Percentiles rank a stretch among this genome's conserved stretches.
Evolutionary conservation across 805 yeast species (phyloP).

Genomic region (Candida boleticola): DNA sequence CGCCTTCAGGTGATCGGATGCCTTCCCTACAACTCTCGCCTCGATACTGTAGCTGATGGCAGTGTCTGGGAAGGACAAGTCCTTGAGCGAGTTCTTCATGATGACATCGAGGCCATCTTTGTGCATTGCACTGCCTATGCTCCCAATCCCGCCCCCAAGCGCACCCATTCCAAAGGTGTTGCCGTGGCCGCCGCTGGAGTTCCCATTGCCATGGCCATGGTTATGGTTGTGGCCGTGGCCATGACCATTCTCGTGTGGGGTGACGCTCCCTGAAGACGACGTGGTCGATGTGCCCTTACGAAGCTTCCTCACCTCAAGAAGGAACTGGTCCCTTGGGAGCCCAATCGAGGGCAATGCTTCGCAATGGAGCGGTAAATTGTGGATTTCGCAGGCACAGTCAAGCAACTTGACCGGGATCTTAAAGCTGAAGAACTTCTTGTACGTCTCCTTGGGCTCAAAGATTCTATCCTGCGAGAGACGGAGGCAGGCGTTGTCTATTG

Average conservation of each 20-base stretch:
- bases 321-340: slow-evolving; percentile 22
- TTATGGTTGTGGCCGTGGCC: background rate
- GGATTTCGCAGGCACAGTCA: slow-evolving; percentile 28
- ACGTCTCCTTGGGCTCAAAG: slow-evolving; percentile 20
- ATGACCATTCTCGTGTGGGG: background rate
- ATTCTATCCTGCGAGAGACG: slow-evolving; percentile 15
- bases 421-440: slow-evolving; percentile 28
- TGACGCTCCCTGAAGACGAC: too few relatives aligned
- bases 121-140: too few relatives aligned
- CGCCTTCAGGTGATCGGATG: slow-evolving; percentile 16
- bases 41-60: slow-evolving; percentile 28
- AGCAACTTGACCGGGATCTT: slow-evolving; percentile 24
- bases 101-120: slow-evolving; percentile 5
- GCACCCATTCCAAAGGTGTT: background rate
- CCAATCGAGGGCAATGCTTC: slow-evolving; percentile 24
- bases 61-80: slow-evolving; percentile 25
- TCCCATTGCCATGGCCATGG: background rate
- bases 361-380: slow-evolving; percentile 22
- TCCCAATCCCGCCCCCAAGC: background rate
- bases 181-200: background rate
- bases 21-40: slow-evolving; percentile 24
- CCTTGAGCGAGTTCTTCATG: slow-evolving; percentile 16
- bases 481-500: slow-evolving; percentile 18
- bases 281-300: too few relatives aligned
- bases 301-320: slow-evolving; percentile 17